phyloP scores from a whole-genome alignment of 352 stramenopile species.

The Phytophthora crassamura region DNA sequence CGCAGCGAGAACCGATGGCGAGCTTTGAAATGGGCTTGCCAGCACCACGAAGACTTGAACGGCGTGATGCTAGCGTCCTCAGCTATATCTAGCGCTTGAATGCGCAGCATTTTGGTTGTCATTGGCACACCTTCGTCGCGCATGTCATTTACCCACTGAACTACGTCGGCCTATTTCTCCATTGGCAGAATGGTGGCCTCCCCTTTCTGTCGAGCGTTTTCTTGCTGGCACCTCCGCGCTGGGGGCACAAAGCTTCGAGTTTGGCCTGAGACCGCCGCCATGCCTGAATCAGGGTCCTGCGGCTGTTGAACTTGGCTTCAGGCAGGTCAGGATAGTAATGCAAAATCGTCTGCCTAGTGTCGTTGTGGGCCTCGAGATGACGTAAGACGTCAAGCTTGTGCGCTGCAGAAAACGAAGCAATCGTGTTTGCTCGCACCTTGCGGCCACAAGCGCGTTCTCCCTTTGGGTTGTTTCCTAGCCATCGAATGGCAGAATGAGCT shows the following conservation, averaged over 20 bases:
- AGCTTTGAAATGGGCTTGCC: conserved; percentile 2
- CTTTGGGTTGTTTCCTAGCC: conserved; percentile 2
- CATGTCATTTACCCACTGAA: too few relatives aligned
- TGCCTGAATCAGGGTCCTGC: not conserved
- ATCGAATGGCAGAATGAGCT: conserved; percentile 8
- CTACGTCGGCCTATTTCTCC: too few relatives aligned
- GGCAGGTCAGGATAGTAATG: conserved; percentile 1
- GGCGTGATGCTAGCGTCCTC: not conserved
- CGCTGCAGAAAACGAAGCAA: not conserved
- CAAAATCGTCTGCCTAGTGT: not conserved
- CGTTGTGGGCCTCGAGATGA: not conserved
- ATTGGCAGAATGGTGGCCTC: too few relatives aligned
- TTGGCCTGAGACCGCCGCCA: not conserved
- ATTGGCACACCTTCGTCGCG: conserved; percentile 1
- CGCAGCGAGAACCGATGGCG: not conserved
- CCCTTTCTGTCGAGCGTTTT: too few relatives aligned
- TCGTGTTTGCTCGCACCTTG: not conserved
- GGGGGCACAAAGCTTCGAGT: not conserved
- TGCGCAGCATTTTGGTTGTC: not conserved
- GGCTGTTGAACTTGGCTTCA: not conserved
- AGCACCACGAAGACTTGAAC: conserved; percentile 1
- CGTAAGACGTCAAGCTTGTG: not conserved
- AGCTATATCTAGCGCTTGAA: not conserved
- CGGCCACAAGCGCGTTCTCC: not conserved
- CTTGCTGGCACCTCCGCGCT: too few relatives aligned